Evolutionary conservation across 1,139 yeast species (phyloP), one percentile per base, ranked within the genome.

Genomic region (Candida freyschussii): DNA sequence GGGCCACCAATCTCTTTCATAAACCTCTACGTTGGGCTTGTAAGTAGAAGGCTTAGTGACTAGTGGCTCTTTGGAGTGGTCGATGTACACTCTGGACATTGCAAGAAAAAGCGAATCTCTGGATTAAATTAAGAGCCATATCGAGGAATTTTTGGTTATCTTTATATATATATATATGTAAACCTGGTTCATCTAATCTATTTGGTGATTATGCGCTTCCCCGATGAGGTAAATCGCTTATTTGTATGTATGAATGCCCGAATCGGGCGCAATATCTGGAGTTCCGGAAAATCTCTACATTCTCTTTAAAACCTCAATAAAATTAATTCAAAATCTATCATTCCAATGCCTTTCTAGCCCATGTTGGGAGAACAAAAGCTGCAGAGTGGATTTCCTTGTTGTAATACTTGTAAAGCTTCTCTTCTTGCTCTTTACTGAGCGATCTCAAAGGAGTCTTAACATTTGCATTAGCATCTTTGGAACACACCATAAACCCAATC

Each of bases 401-500:
- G 68, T 87, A 87, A 65, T 87, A 87, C 54, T 72, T 75, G 75
- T 79, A 78, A 52, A 78, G 60, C 54, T 72, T 64, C 19, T 59
- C 62, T 55, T 84, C 95, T 48, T 73, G 75, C 41, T 72, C 79
- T 30, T 68, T 72, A 33, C 75, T 55, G 65, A 85, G 67, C 33
- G 69, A 69, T 61, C 96, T 75, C 45, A 75, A 52, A 34, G 96
- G 95, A 45, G 62, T 68, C 51, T 64, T 68, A 38, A 86, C 80
- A 43, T 77, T 66, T 32, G 78, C 78, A 17, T 65, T 53, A 17
- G 72, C 57, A 57, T 84, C 82, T 67, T 86, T 86, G 43, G 81
- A 73, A 60, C 95, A 85, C 33, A 87, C 87, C 95, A 87, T 85
- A 65, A 87, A 81, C 15, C 96, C 96, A 55, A 87, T 79, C 53